Percentiles rank a stretch among this genome's conserved stretches.
Evolutionary conservation across 2,329 filamentous ascomycete species (phyloP).

Genomic region (Alternaria infectoria): DNA sequence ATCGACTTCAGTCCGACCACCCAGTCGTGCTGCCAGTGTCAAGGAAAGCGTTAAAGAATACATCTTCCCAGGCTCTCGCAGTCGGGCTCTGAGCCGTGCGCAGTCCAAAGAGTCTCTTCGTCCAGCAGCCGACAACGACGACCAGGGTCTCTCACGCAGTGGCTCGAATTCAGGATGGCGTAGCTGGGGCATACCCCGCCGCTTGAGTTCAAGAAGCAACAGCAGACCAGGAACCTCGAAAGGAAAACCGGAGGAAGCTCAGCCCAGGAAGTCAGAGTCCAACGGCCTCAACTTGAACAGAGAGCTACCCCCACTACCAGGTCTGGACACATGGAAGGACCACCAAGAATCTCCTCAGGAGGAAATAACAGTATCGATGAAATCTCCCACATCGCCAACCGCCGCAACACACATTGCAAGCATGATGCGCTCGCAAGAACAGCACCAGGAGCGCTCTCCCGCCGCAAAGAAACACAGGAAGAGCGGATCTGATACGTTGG

Average conservation of each 20-base stretch:
- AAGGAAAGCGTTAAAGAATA: slow-evolving; percentile 50
- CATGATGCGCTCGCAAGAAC: slow-evolving; percentile 43
- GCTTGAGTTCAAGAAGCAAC: slow-evolving; percentile 40
- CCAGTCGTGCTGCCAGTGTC: slow-evolving; percentile 48
- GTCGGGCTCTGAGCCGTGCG: slow-evolving; percentile 33
- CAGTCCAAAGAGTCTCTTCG: slow-evolving; percentile 45
- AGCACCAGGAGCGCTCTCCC: slow-evolving; percentile 36
- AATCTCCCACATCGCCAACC: slow-evolving; percentile 24
- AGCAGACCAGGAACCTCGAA: slow-evolving; percentile 40
- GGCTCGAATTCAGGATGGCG: slow-evolving; percentile 45
- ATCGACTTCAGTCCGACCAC: slow-evolving; percentile 34
- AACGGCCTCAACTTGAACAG: slow-evolving; percentile 52
- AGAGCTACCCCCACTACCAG: slow-evolving; percentile 56
- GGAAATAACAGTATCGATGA: slow-evolving; percentile 15
- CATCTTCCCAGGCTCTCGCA: slow-evolving; percentile 47
- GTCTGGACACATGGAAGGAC: slow-evolving; percentile 51
- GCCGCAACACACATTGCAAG: slow-evolving; percentile 42
- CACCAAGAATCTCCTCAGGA: slow-evolving; percentile 21
- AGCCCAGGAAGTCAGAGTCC: slow-evolving; percentile 33
- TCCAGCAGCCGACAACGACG: slow-evolving; percentile 14
- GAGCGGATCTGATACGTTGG: slow-evolving; percentile 39
- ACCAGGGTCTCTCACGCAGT: slow-evolving; percentile 30
- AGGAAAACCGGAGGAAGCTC: slow-evolving; percentile 34
- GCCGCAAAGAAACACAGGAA: slow-evolving; percentile 32
- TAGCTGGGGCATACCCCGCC: slow-evolving; percentile 47